Conservation (phyloP, 228 moss, liverwort and hornwort genomes). For the Sphagnum fallax region DNA sequence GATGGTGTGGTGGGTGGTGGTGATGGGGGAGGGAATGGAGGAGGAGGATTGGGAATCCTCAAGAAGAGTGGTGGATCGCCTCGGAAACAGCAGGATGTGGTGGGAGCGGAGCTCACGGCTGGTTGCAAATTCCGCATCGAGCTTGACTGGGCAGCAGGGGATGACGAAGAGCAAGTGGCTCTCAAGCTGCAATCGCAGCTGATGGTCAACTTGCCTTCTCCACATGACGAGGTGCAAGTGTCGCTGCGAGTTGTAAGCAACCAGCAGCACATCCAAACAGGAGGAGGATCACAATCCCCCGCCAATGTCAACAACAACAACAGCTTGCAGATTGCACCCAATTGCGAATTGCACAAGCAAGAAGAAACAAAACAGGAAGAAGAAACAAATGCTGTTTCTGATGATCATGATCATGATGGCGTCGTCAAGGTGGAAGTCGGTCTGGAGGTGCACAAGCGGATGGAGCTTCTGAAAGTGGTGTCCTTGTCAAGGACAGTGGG, state of each 20-base stretch:
- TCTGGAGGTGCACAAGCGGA: conserved; percentile 55
- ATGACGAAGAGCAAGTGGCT: conserved; percentile 97
- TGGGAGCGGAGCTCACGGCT: conserved; percentile 54
- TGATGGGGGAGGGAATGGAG: conserved; percentile 10
- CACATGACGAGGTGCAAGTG: conserved; percentile 80
- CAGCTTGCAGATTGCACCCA: too few relatives aligned
- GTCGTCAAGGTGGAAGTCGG: conserved; percentile 34
- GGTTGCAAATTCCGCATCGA: conserved; percentile 77
- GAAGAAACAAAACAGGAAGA: conserved; percentile 1
- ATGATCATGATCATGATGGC: conserved; percentile 5
- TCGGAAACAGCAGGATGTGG: conserved; percentile 54
- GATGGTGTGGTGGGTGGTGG: neutral
- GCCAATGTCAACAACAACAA: neutral
- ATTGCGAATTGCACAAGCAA: neutral
- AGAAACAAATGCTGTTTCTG: neutral
- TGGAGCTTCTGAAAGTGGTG: conserved; percentile 75
- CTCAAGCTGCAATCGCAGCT: conserved; percentile 98
- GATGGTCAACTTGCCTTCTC: conserved; percentile 88
- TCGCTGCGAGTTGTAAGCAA: conserved; percentile 8
- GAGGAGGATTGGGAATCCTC: conserved; percentile 17
- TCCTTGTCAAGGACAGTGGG: conserved; percentile 88
- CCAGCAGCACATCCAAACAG: conserved; percentile 4
- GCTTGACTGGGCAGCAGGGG: conserved; percentile 93
- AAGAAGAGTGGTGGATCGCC: conserved; percentile 41
- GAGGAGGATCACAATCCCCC: conserved; percentile 17